Conservation (phyloP, 805 yeast species). For the Debaryomyces maramus region DNA sequence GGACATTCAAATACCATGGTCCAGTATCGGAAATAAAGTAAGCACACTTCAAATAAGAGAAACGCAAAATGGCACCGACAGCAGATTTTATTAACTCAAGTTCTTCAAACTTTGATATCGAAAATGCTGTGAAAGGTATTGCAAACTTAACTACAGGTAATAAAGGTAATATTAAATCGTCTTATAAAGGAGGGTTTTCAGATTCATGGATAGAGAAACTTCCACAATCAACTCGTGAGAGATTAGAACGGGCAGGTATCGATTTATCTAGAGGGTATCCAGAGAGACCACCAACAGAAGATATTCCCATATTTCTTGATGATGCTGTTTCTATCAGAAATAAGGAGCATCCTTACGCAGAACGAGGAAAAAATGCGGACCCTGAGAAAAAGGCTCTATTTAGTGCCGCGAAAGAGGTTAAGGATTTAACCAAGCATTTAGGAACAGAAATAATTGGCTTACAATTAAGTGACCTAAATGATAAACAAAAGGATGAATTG, state of each 20-base stretch:
- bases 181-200: constrained; percentile 8
- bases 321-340: constrained; percentile 27
- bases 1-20: too few species aligned
- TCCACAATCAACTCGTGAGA: constrained; percentile 21
- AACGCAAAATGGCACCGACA: background rate
- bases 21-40: too few species aligned
- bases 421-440: constrained; percentile 24
- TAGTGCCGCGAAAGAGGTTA: constrained; percentile 30
- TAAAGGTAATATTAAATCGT: constrained; percentile 2
- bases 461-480: constrained; percentile 26
- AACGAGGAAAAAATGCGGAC: constrained; percentile 30
- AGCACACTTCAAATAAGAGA: too few species aligned
- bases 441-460: constrained; percentile 32
- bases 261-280: constrained; percentile 31
- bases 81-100: background rate
- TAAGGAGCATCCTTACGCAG: constrained; percentile 22
- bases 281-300: constrained; percentile 17
- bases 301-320: constrained; percentile 29
- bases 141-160: background rate
- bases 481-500: constrained; percentile 29
- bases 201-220: constrained; percentile 18
- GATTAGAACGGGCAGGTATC: constrained; percentile 25
- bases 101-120: constrained; percentile 1
- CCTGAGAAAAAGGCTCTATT: constrained; percentile 32
- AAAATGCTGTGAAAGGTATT: constrained; percentile 6